phyloP scores from a whole-genome alignment of 2,329 filamentous ascomycete genomes.

The Acrocalymma vagum region DNA sequence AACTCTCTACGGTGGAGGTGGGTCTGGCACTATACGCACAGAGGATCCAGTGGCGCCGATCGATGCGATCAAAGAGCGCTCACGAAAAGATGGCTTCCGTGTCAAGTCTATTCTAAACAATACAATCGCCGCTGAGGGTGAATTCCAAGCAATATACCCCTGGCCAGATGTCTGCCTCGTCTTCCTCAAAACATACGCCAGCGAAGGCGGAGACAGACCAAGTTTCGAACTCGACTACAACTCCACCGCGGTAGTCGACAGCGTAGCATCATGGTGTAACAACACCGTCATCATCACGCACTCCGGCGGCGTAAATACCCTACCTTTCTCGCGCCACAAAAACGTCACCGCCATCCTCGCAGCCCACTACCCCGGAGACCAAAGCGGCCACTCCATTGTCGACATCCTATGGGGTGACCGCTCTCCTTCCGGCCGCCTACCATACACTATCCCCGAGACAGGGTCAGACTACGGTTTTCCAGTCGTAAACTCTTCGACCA shows the following conservation, averaged over 20 bases:
- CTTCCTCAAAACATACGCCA: slow-evolving; percentile 64
- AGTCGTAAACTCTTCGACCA: neutral
- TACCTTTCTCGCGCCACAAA: slow-evolving; percentile 76
- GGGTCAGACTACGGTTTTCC: slow-evolving; percentile 73
- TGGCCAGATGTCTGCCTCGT: slow-evolving; percentile 59
- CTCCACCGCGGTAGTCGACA: slow-evolving; percentile 49
- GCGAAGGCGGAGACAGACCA: slow-evolving; percentile 39
- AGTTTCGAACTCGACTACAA: slow-evolving; percentile 28
- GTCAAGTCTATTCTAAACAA: slow-evolving; percentile 51
- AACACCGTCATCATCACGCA: slow-evolving; percentile 61
- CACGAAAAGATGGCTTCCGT: slow-evolving; percentile 53
- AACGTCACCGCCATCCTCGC: slow-evolving; percentile 85
- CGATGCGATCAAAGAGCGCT: too few species aligned
- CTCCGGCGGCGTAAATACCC: slow-evolving; percentile 67
- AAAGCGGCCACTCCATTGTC: slow-evolving; percentile 77
- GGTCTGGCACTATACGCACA: slow-evolving; percentile 54
- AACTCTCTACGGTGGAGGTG: slow-evolving; percentile 46
- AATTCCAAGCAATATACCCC: slow-evolving; percentile 37
- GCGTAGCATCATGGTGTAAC: slow-evolving; percentile 55
- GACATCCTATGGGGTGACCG: slow-evolving; percentile 82
- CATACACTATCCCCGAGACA: slow-evolving; percentile 79
- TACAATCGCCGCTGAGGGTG: slow-evolving; percentile 40
- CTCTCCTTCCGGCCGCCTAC: slow-evolving; percentile 76
- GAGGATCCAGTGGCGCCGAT: too few species aligned
- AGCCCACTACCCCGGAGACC: slow-evolving; percentile 81